Evolutionary conservation across 495 filamentous ascomycete species (phyloP), one percentile per base, ranked within the genome.

Genomic region (Lophiostoma macrostomum): DNA sequence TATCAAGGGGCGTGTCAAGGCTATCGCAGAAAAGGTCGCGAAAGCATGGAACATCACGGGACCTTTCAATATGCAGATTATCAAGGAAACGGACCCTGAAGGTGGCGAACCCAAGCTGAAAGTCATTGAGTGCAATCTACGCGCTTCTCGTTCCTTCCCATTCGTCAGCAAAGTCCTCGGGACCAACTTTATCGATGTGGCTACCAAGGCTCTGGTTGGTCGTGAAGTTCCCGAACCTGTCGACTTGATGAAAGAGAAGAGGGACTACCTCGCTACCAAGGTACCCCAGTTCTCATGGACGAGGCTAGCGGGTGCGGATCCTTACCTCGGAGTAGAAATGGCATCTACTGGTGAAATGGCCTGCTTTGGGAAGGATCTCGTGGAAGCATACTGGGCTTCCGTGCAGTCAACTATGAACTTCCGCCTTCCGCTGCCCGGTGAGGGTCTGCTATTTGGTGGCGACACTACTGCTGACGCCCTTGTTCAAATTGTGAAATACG

Each of bases 1-100:
- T 42, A 84, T 83, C 50, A 86, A 95, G 79, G 79, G 76, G 51
- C 87, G 93, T 38, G 79, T 95, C 46, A 96, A 96, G 80, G 88
- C 86, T 58, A 96, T 97, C 56, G 91, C 93, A 11, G 71, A 89
- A 73, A 97, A 95, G 80, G 90, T 97, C 22, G 91, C 91, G 53
- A 89, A 93, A 71, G 91, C 93, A 37, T 96, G 91, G 88, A 91
- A 76, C 64, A 96, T 97, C 69, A 96, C 89, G 14, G 91, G 91
- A 34, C 91, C 91, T 29, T 97, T 96, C 81, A 97, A 97, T 78
- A 96, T 97, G 93, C 91, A 97, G 73, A 94, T 97, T 72, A 97
- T 97, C 80, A 95, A 95, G 74, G 90, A 88, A 35, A 75, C 85
- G 4, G 73, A 85, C 56, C 76, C 79, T 14, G 64, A 68, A n/a